Evolutionary conservation across 129 eudicot genomes (phyloP).

Genomic region (Flaveria brownii): DNA sequence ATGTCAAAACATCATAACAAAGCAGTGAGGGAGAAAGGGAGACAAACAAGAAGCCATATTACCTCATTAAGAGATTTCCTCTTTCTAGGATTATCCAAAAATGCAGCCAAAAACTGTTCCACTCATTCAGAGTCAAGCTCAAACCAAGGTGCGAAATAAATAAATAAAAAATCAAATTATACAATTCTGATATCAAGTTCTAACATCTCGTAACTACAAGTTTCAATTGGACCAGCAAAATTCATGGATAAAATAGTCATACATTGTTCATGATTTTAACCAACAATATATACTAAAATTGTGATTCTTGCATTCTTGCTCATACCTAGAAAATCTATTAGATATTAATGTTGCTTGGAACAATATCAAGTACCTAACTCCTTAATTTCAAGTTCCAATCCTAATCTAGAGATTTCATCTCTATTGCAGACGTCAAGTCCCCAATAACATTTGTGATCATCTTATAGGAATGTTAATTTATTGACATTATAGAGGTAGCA

Average conservation of each 20-base stretch:
- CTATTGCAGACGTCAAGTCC: neutral
- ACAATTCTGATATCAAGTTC: neutral
- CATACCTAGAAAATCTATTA: neutral
- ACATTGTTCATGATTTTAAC: neutral
- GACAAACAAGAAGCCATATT: slow-evolving; percentile 23
- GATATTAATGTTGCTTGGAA: neutral
- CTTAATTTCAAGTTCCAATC: slow-evolving; percentile 3
- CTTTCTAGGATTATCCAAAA: slow-evolving; percentile 62
- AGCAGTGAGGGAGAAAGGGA: slow-evolving; percentile 6
- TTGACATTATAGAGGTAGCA: neutral
- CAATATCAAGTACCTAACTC: neutral
- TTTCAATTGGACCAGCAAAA: neutral
- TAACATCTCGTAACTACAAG: slow-evolving; percentile 9
- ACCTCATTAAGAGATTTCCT: slow-evolving; percentile 59
- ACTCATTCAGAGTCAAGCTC: slow-evolving; percentile 11
- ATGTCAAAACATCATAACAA: slow-evolving; percentile 18
- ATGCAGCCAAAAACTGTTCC: slow-evolving; percentile 56
- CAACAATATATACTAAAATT: neutral
- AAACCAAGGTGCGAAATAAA: neutral
- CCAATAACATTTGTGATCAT: neutral
- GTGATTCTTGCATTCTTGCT: neutral
- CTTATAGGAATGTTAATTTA: neutral
- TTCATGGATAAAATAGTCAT: neutral
- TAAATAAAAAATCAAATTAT: neutral
- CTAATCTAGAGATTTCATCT: neutral